Evolutionary conservation across 1,284 basidiomycete genomes (phyloP), one percentile per base, ranked within the genome.

Genomic region (Coniferiporia weirii): DNA sequence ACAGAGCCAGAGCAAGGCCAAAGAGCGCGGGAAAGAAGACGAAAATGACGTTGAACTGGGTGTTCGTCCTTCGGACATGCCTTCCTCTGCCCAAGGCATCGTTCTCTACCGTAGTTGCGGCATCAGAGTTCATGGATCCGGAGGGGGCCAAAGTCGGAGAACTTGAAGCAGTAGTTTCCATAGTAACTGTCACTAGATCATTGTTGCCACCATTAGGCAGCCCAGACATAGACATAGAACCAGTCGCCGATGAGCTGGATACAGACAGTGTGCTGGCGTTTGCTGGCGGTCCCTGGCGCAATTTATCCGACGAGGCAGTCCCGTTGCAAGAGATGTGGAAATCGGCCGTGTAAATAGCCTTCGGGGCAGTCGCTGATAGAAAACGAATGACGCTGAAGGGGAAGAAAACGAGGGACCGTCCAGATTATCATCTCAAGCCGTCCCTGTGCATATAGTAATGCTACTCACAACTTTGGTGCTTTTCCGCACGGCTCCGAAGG

Each of bases 1-100:
- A 77, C 43, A 77, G 64, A 44, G 79, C 77, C 75, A 82, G 74
- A 19, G 77, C 75, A 49, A 81, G 68, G 4, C 81, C 82, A 61
- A 83, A 73, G 62, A 83, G 67, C 9, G 79, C 77, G 4, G 82
- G 82, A 81, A 81, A 84, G 43, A 80, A 71, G 62, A 84, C 73
- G 61, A 81, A 83, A 57, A 81, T 74, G 50, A 82, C 64, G 20
- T 74, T 69, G 65, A 82, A 82, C 67, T 77, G 79, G 64, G 79
- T 66, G 65, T 72, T 73, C 60, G 79, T 77, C 52, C 75, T 65
- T 59, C 78, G 75, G 46, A 76, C 59, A 13, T 68, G 63, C 52
- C 66, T 61, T 56, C 64, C 61, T 48, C 70, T 65, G 44, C 63
- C 66, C 47, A 66, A 64, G 12, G 65, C 53, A 56, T 64, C 54